Percentiles rank a stretch among this genome's conserved stretches.
Evolutionary conservation across 2,329 filamentous ascomycete species (phyloP).

Genomic region (Penicillium sp.): DNA sequence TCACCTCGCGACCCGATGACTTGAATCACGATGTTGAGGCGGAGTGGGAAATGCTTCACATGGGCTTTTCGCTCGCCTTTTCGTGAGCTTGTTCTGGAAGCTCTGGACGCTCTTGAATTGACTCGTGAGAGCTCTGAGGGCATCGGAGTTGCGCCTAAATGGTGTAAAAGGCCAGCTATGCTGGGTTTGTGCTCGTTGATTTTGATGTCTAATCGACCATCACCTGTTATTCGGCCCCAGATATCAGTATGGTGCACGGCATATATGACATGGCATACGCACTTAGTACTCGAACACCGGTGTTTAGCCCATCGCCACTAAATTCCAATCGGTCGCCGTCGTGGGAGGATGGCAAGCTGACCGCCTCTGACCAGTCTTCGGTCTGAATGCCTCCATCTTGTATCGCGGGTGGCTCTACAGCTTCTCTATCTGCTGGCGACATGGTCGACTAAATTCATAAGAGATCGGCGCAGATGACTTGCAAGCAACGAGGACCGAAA

Average conservation of each 20-base stretch:
- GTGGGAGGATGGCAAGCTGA: not conserved
- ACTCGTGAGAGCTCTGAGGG: conserved; percentile 12
- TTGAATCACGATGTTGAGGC: conserved; percentile 66
- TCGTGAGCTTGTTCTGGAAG: not conserved
- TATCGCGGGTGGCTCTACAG: not conserved
- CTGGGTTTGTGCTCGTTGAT: conserved; percentile 21
- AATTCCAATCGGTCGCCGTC: conserved; percentile 1
- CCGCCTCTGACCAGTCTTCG: not conserved
- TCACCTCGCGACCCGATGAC: conserved; percentile 73
- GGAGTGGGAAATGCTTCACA: conserved; percentile 16
- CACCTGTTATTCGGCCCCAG: conserved; percentile 4
- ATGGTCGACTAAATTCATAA: not conserved
- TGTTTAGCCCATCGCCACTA: conserved; percentile 4
- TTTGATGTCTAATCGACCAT: conserved; percentile 23
- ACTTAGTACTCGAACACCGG: conserved; percentile 4
- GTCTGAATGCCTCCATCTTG: not conserved
- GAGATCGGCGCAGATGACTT: not conserved
- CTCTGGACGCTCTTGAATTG: not conserved
- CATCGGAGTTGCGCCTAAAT: conserved; percentile 9
- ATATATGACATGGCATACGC: not conserved
- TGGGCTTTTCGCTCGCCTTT: conserved; percentile 1
- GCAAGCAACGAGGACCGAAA: not conserved
- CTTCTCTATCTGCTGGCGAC: not conserved
- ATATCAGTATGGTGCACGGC: conserved; percentile 1
- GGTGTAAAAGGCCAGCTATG: conserved; percentile 19